A percentile compares a stretch with the other conserved stretches of the same genome.
Conservation (phyloP, 2,329 filamentous ascomycete species). For the Fusarium acutatum region DNA sequence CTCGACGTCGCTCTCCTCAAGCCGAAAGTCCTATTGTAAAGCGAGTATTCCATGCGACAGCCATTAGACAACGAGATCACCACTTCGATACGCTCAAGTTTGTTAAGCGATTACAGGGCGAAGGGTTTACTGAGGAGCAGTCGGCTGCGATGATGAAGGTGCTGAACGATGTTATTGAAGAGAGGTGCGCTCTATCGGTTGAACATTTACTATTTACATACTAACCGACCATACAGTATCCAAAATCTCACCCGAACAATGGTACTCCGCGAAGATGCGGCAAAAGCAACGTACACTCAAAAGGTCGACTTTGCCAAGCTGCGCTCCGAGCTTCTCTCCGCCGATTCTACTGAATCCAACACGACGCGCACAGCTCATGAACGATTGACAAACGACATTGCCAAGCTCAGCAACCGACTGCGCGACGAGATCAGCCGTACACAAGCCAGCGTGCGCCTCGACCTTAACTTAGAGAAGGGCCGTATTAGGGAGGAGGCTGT, state of each 20-base stretch:
- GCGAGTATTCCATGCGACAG: constrained; percentile 74
- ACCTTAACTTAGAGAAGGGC: constrained; percentile 96
- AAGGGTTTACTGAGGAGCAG: constrained; percentile 96
- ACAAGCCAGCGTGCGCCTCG: constrained; percentile 89
- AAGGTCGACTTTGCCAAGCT: constrained; percentile 99
- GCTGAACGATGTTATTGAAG: constrained; percentile 94
- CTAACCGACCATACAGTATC: constrained; percentile 65
- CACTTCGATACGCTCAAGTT: constrained; percentile 99
- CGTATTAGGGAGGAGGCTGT: constrained; percentile 96
- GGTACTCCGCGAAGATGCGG: constrained; percentile 94
- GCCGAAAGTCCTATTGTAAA: constrained; percentile 38
- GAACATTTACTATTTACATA: neutral
- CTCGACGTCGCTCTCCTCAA: constrained; percentile 8
- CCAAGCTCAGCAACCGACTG: constrained; percentile 88
- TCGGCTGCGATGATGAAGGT: constrained; percentile 99
- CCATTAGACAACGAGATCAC: constrained; percentile 73
- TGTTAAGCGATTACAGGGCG: constrained; percentile 85
- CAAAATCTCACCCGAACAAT: constrained; percentile 97
- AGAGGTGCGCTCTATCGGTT: constrained; percentile 65
- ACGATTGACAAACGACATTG: constrained; percentile 90
- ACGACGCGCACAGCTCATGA: constrained; percentile 91
- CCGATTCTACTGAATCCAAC: constrained; percentile 89
- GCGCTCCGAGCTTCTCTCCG: constrained; percentile 89
- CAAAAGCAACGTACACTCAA: constrained; percentile 81
- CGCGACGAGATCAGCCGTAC: constrained; percentile 95